These are phyloP conservation scores for Monilinia aucupariae DNA, from an alignment of 2,329 filamentous ascomycete genomes.

Conservation along the genomic window DNA sequence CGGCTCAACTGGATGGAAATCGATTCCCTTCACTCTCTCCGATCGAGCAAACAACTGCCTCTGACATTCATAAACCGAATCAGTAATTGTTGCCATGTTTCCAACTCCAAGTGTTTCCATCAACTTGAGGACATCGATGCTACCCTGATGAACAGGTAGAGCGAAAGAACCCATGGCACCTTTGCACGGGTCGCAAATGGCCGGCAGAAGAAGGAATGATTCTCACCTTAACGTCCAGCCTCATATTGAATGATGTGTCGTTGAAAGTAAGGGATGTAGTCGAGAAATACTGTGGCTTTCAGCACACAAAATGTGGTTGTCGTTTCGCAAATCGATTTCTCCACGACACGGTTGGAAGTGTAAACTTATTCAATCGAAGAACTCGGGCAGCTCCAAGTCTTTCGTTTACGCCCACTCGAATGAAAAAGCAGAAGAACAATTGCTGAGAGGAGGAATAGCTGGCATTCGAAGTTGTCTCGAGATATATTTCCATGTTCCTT, in stretches of 20 bases:
- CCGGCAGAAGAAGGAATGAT: slow-evolving; percentile 12
- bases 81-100: slow-evolving; percentile 30
- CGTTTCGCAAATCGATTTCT: slow-evolving; percentile 20
- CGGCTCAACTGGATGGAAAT: slow-evolving; percentile 95
- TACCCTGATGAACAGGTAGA: slow-evolving; percentile 11
- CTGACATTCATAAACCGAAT: slow-evolving; percentile 45
- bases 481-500: slow-evolving; percentile 6
- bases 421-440: background rate
- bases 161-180: slow-evolving; percentile 2
- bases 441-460: background rate
- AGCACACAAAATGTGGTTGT: slow-evolving; percentile 5
- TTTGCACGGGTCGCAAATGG: background rate
- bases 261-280: slow-evolving; percentile 22
- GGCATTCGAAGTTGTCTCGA: background rate
- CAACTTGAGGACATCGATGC: slow-evolving; percentile 24
- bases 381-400: background rate
- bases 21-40: slow-evolving; percentile 94
- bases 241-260: slow-evolving; percentile 41
- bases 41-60: slow-evolving; percentile 81
- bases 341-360: slow-evolving; percentile 4
- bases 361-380: background rate
- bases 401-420: background rate
- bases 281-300: slow-evolving; percentile 26
- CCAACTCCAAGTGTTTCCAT: slow-evolving; percentile 24
- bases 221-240: slow-evolving; percentile 55